Base-by-base conservation (phyloP, 2,329 filamentous ascomycete genomes). In the Coniella vitis region DNA sequence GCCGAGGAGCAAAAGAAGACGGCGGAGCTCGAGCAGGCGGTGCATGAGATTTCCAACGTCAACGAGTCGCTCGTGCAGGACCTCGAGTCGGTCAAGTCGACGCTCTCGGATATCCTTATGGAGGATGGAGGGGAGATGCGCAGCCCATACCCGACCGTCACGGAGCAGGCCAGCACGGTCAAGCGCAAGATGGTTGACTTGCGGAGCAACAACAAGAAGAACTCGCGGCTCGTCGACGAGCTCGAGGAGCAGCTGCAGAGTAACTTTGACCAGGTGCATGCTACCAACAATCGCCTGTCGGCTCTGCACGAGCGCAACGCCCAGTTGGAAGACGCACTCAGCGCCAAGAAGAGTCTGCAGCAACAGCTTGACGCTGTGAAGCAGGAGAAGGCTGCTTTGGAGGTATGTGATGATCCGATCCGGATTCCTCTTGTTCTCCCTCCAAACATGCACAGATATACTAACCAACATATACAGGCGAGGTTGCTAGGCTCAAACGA, bases 221-320 rank as follows among this genome's bases (percentile, higher is more conserved):
- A 93, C 66, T 86, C 87, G 37, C 83, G 89, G 19, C 74, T 98
- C 12, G 88, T 98, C 8, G 89, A 97, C 64, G 91, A 98, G 68
- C 82, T 98, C 4, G 93, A 98, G 67, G 91, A 97, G 60, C 93
- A 98, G 66, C 81, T 98, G 47, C 90, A 91, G 62, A 88, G 79
- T 63, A 96, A 93, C 69, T 98, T 90, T 67, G 93, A 98, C 61
- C 87, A 95, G 64, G 90, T 91, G 52, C 88, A 96, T 62, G 74
- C 81, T 52, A 83, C 84, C 12, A 90, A 81, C 65, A 95, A 95
- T 69, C 83, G 91, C 47, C 72, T 97, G 46, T 96, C 90, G 45
- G 84, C 86, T 41, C 74, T 91, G 42, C 84, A 90, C 61, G 86
- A 90, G 66, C 83, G 85, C 41, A 79, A 83, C 53, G 74, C 76